These are phyloP conservation scores for Pseudogymnoascus sp. DNA, from an alignment of 2,329 filamentous ascomycete species.

Conservation along the genomic window DNA sequence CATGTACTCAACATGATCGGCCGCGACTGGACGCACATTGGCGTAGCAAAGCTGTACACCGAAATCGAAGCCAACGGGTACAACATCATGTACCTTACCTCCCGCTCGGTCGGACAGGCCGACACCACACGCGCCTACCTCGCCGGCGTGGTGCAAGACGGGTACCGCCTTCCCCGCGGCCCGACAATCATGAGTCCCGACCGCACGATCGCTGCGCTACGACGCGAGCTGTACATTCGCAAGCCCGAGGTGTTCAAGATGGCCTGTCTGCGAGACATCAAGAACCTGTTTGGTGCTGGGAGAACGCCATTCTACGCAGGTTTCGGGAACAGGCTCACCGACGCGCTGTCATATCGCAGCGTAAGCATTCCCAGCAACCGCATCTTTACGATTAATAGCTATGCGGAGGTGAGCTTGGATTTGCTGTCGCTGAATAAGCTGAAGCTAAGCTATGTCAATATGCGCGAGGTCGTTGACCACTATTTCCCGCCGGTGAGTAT, in stretches of 20 bases:
- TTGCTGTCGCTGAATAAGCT: slow-evolving; percentile 86
- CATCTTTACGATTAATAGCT: slow-evolving; percentile 98
- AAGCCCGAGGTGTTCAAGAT: slow-evolving; percentile 99
- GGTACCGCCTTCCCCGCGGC: slow-evolving; percentile 76
- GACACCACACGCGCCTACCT: slow-evolving; percentile 87
- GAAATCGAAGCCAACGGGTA: slow-evolving; percentile 95
- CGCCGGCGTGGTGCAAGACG: slow-evolving; percentile 81
- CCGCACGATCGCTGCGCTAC: slow-evolving; percentile 84
- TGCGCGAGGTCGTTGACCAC: slow-evolving; percentile 95
- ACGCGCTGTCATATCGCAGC: slow-evolving; percentile 90
- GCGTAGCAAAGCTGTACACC: slow-evolving; percentile 93
- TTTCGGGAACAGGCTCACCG: slow-evolving; percentile 92
- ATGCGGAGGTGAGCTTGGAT: slow-evolving; percentile 89
- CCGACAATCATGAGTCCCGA: slow-evolving; percentile 95
- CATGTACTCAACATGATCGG: slow-evolving; percentile 96
- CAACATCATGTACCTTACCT: slow-evolving; percentile 97
- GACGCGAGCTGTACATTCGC: slow-evolving; percentile 86
- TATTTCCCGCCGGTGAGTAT: slow-evolving; percentile 92
- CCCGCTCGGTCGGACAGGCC: slow-evolving; percentile 85
- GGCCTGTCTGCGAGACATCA: slow-evolving; percentile 92
- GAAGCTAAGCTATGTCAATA: slow-evolving; percentile 93
- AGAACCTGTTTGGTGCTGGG: slow-evolving; percentile 72
- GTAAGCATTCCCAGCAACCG: slow-evolving; percentile 91
- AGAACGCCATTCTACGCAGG: slow-evolving; percentile 89
- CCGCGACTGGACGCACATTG: slow-evolving; percentile 94